Evolutionary conservation across 352 stramenopile species (phyloP), one percentile per base, ranked within the genome.

Genomic region (Globisporangium cylindrosporum): DNA sequence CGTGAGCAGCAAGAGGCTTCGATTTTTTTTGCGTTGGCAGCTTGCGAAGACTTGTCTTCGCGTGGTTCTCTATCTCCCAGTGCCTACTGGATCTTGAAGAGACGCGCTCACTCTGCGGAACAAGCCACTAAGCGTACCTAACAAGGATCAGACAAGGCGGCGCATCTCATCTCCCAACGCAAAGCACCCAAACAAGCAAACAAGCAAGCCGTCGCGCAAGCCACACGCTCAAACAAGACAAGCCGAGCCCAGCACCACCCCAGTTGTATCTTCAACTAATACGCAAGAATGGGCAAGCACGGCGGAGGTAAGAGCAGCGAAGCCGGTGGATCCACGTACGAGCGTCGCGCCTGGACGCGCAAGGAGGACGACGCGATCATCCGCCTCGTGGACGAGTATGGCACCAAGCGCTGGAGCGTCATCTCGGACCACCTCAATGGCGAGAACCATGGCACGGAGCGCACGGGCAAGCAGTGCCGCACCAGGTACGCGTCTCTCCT

Each of bases 351-450:
- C 22, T 95, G 87, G 87, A 95, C 87, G 49, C 84, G 87, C 56
- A 92, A 95, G 62, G 87, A 95, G 67, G 87, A 95, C 69, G 87
- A 95, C 57, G 82, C 83, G 7, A 95, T 95, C 69, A 91, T 93
- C 58, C 84, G 85, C 14, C 77, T 95, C 51, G 87, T 95, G 20
- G 84, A 95, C 24, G 86, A 95, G 69, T 93, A 95, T 70, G 87
- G 87, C 62, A 95, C 85, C 46, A 95, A 95, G 73, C 84, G 87
- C 65, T 95, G 87, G 87, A 90, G 79, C 67, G 85, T 95, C 72
- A 95, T 95, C 69, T 93, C 87, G 15, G 87, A 95, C 73, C 85
- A 95, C 48, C 75, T 95, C 34, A 95, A 95, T 65, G 80, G 85
- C 58, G 86, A 94, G 64, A 91, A 91, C 67, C 86, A 90, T 78